phyloP scores from a whole-genome alignment of 352 stramenopile species.

The Phytophthora chlamydospora region DNA sequence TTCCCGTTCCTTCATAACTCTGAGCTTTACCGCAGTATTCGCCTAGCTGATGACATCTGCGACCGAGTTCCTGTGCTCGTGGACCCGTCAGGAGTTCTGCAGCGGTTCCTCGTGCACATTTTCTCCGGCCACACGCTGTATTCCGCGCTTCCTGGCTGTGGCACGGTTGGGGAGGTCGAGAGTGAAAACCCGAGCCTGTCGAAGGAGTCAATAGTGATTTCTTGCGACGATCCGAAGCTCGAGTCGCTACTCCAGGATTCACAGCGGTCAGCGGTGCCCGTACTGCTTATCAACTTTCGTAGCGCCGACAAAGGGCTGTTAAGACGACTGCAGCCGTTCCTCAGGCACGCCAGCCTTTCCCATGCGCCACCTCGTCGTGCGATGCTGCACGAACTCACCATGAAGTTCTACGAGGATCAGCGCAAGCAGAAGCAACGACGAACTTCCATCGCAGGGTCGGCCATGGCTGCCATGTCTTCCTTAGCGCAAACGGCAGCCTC shows the following conservation, averaged over 20 bases:
- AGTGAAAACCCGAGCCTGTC: slow-evolving; percentile 22
- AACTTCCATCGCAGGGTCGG: slow-evolving; percentile 13
- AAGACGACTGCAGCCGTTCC: slow-evolving; percentile 24
- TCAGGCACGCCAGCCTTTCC: slow-evolving; percentile 15
- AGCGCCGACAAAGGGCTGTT: slow-evolving; percentile 21
- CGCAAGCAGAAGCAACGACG: slow-evolving; percentile 22
- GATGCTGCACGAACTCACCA: slow-evolving; percentile 25
- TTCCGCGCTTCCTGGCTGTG: slow-evolving; percentile 22
- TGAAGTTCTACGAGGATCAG: slow-evolving; percentile 32
- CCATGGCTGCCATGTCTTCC: slow-evolving; percentile 12
- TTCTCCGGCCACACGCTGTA: slow-evolving; percentile 55
- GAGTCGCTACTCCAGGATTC: slow-evolving; percentile 39
- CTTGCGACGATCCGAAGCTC: slow-evolving; percentile 35
- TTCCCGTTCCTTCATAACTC: slow-evolving; percentile 45
- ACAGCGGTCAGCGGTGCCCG: slow-evolving; percentile 26
- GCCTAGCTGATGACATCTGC: slow-evolving; percentile 33
- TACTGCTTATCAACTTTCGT: slow-evolving; percentile 50
- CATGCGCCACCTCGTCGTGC: slow-evolving; percentile 22
- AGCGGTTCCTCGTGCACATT: slow-evolving; percentile 53
- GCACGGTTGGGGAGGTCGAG: slow-evolving; percentile 13
- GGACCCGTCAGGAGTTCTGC: slow-evolving; percentile 44
- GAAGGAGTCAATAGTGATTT: slow-evolving; percentile 39
- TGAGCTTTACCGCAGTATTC: slow-evolving; percentile 19
- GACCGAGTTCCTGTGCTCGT: slow-evolving; percentile 54
- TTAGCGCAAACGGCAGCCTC: slow-evolving; percentile 7